These are phyloP conservation scores for Carex scoparia DNA, from an alignment of 176 grass and related monocot genomes.

Conservation along the genomic window DNA sequence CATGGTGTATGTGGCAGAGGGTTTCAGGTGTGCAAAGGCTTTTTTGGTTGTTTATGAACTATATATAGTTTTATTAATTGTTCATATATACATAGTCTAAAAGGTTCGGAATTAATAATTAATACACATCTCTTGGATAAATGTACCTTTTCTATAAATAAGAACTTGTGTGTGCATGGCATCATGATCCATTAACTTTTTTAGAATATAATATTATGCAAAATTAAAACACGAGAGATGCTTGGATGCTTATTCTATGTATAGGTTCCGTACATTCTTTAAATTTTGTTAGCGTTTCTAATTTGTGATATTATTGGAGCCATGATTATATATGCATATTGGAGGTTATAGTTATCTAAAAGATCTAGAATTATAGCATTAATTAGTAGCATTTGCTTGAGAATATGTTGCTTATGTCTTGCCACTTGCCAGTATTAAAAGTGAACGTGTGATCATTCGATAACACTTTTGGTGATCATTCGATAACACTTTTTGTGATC, in stretches of 20 bases:
- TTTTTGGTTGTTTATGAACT: conserved; percentile 19
- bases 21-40: conserved; percentile 44
- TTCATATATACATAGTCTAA: conserved; percentile 3
- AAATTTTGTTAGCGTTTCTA: not conserved
- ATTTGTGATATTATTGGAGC: not conserved
- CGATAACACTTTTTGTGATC: too few species aligned
- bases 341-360: not conserved
- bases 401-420: not conserved
- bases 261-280: not conserved
- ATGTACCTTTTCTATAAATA: conserved; percentile 1
- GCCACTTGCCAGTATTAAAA: too few species aligned
- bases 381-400: not conserved
- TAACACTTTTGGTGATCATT: too few species aligned
- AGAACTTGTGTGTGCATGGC: not conserved
- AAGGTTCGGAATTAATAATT: conserved; percentile 20
- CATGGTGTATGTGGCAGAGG: conserved; percentile 67
- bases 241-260: conserved; percentile 8
- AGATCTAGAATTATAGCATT: not conserved
- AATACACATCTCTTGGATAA: not conserved
- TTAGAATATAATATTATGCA: not conserved
- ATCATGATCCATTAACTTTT: not conserved
- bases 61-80: not conserved
- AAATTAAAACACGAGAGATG: not conserved
- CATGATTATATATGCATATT: not conserved
- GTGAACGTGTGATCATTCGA: too few species aligned